These are phyloP conservation scores for Sordariomycetes sp. DNA, from an alignment of 2,329 filamentous ascomycete genomes.

Conservation along the genomic window DNA sequence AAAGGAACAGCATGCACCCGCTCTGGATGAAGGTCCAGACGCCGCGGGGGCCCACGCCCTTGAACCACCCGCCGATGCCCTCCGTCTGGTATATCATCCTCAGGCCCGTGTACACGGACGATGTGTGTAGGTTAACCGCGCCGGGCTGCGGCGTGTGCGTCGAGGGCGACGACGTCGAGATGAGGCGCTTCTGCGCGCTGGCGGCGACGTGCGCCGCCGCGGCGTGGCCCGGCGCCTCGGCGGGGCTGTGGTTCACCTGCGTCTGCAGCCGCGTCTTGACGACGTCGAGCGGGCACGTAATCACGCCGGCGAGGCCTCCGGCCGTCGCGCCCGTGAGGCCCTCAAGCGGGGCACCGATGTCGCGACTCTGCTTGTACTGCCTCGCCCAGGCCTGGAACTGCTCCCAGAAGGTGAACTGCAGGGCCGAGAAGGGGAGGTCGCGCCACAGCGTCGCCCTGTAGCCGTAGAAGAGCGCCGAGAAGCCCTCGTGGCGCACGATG, in stretches of 20 bases:
- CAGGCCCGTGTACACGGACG: slow-evolving; percentile 74
- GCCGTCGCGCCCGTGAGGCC: slow-evolving; percentile 81
- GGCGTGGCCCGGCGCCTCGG: slow-evolving; percentile 12
- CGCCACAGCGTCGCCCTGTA: slow-evolving; percentile 93
- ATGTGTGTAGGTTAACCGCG: slow-evolving; percentile 71
- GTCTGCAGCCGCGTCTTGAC: slow-evolving; percentile 96
- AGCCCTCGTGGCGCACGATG: slow-evolving; percentile 71
- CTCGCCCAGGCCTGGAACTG: slow-evolving; percentile 78
- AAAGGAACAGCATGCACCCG: slow-evolving; percentile 90
- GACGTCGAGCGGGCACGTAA: slow-evolving; percentile 92
- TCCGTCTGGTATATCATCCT: slow-evolving; percentile 83
- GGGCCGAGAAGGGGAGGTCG: slow-evolving; percentile 86
- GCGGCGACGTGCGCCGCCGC: slow-evolving; percentile 8
- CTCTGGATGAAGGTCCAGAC: slow-evolving; percentile 98
- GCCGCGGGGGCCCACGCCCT: slow-evolving; percentile 80
- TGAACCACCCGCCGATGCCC: slow-evolving; percentile 80
- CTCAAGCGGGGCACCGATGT: slow-evolving; percentile 77
- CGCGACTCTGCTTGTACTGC: slow-evolving; percentile 61
- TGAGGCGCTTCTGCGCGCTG: slow-evolving; percentile 49
- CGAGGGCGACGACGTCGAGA: slow-evolving; percentile 82
- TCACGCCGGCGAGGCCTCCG: slow-evolving; percentile 81
- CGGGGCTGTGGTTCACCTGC: slow-evolving; percentile 45
- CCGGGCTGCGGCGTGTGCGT: slow-evolving; percentile 71
- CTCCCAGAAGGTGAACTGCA: slow-evolving; percentile 98
- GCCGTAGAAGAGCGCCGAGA: slow-evolving; percentile 82